phyloP scores from a whole-genome alignment of 768 basidiomycete genomes.

The Podaxis rugospora region DNA sequence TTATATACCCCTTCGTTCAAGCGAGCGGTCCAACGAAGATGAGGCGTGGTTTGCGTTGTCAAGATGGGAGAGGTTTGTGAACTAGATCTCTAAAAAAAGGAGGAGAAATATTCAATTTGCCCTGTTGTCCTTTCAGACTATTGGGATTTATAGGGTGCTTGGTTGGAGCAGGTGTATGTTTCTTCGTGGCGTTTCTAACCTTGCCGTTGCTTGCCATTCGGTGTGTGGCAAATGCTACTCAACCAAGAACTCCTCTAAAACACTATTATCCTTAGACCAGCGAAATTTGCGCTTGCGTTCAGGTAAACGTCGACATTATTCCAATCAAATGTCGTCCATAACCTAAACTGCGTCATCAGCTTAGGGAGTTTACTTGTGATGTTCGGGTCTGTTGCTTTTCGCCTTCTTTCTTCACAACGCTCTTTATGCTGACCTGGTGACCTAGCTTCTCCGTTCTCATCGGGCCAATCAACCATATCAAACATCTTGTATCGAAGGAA shows the following conservation, averaged over 20 bases:
- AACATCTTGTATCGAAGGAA: conserved; percentile 80
- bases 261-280: conserved; percentile 49
- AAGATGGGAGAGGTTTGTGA: conserved; percentile 85
- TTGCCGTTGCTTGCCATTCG: conserved; percentile 49
- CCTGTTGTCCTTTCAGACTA: conserved; percentile 43
- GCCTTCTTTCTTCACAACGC: not conserved
- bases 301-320: conserved; percentile 38
- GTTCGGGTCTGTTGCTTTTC: conserved; percentile 65
- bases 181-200: conserved; percentile 86
- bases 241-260: not conserved
- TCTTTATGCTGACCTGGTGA: not conserved
- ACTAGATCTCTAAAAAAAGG: not conserved
- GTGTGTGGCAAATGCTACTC: conserved; percentile 20
- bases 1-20: conserved; percentile 84
- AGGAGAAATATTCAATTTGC: not conserved
- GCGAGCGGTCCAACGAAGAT: conserved; percentile 85
- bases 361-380: conserved; percentile 92
- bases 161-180: conserved; percentile 89
- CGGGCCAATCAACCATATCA: conserved; percentile 89
- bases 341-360: conserved; percentile 31
- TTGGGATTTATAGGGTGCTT: conserved; percentile 89
- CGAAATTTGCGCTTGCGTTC: conserved; percentile 90
- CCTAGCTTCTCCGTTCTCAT: conserved; percentile 76
- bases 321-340: not conserved
- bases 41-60: conserved; percentile 92